These are phyloP conservation scores for Mycena amicta DNA, from an alignment of 768 basidiomycete genomes.

Conservation along the genomic window DNA sequence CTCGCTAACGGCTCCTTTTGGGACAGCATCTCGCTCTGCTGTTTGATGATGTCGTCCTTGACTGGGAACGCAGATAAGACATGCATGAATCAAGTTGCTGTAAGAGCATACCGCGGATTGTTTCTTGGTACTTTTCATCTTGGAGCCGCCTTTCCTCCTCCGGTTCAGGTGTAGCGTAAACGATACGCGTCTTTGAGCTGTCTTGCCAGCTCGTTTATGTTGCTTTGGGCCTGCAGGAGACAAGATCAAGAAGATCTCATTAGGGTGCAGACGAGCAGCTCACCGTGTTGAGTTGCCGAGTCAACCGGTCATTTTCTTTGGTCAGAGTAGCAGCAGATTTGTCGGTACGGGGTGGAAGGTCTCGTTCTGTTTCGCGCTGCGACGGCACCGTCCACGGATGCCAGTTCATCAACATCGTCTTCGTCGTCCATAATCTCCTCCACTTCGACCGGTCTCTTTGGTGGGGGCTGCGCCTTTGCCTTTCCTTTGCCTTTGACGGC, in stretches of 20 bases:
- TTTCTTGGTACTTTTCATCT: constrained; percentile 52
- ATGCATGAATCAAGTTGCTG: not conserved
- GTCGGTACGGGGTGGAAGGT: not conserved
- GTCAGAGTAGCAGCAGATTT: not conserved
- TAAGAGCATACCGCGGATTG: constrained; percentile 49
- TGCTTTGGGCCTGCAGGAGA: constrained; percentile 39
- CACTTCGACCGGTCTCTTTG: constrained; percentile 4
- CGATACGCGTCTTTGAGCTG: constrained; percentile 63
- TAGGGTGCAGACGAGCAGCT: not conserved
- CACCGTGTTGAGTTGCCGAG: constrained; percentile 5
- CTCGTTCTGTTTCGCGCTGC: constrained; percentile 3
- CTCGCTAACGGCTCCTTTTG: constrained; percentile 57
- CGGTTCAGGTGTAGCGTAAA: constrained; percentile 64
- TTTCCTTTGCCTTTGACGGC: constrained; percentile 15
- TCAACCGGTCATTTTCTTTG: constrained; percentile 8
- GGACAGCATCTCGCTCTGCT: constrained; percentile 57
- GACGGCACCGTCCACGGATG: constrained; percentile 6
- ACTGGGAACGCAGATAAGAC: constrained; percentile 40
- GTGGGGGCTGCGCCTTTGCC: constrained; percentile 13
- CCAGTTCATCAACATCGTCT: constrained; percentile 9
- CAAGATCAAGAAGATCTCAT: not conserved
- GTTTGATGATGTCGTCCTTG: constrained; percentile 55
- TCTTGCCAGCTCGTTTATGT: constrained; percentile 47
- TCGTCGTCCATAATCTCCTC: constrained; percentile 17
- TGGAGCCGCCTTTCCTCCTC: constrained; percentile 56